Evolutionary conservation across 306 rosid species (phyloP), one percentile per base, ranked within the genome.

Genomic region (Glycine soja): DNA sequence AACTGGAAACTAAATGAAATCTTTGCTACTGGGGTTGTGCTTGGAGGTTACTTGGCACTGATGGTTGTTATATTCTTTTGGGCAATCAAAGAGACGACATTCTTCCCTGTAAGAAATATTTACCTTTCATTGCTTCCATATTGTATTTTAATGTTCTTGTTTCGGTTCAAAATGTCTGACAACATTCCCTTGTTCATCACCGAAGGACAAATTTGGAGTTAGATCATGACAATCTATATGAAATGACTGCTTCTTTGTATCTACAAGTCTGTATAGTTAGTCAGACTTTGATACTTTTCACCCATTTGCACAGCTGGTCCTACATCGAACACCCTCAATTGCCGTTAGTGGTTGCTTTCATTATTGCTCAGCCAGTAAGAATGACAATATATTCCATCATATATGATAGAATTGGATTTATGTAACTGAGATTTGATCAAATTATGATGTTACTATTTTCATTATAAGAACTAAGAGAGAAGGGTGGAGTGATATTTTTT

Each of bases 201-300:
- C 80, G 77, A 87, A 95, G 99, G 82, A 90, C 2, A 87, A 76
- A 85, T 96, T 96, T 70, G 88, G 90, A 40, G 98, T 96, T 58
- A 88, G 70, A 72, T 6, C 76, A 79, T 10, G 9, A 48, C 3
- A 86, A 61, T 10, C 70, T 13, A 0, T 2, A 87, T 40, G 98
- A 96, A 70, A 77, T 84, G 89, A 96, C 85, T 79, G 91, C 97
- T 75, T 98, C 99, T 48, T 75, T 96, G 81, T 96, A 96, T 77
- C 90, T 96, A 52, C 99, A 96, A 96, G 99, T 96, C 71, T 93
- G 99, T 85, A 96, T 93, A 76, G 97, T 96, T 46, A 96, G 99
- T 81, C 99, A 96, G 82, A 97, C 99, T 54, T 91, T 96, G 78
- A 96, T 96, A 19, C 93, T 96, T 4, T 98, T 96, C 0, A 95